phyloP scores from a whole-genome alignment of 768 basidiomycete genomes.

The Daedaleopsis sinensis region DNA sequence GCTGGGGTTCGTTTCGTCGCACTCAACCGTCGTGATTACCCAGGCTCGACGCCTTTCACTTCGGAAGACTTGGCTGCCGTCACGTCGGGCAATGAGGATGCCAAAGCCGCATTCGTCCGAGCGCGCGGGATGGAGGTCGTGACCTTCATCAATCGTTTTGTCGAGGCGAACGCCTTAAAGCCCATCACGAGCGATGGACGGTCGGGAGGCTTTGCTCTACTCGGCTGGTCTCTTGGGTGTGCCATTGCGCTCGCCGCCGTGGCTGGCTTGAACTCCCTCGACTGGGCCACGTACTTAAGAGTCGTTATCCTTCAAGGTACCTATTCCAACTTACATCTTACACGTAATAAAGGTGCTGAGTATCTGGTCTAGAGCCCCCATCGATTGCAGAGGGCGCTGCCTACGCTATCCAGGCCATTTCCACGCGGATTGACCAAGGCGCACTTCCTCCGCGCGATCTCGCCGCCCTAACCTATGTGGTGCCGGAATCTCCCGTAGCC shows the following conservation, averaged over 20 bases:
- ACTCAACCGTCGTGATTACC: conserved; percentile 28
- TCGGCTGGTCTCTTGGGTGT: not conserved
- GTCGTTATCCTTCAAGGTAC: not conserved
- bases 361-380: not conserved
- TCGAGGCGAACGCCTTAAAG: conserved; percentile 1
- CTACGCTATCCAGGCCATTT: not conserved
- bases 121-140: conserved; percentile 27
- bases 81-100: conserved; percentile 7
- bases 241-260: not conserved
- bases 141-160: conserved; percentile 2
- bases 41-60: conserved; percentile 20
- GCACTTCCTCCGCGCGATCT: not conserved
- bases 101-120: conserved; percentile 30
- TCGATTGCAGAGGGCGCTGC: not conserved
- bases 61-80: conserved; percentile 9
- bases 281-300: not conserved
- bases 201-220: not conserved
- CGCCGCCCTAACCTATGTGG: not conserved
- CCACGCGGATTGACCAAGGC: not conserved
- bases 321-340: too few relatives aligned
- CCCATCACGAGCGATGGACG: not conserved
- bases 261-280: not conserved
- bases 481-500: not conserved
- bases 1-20: conserved; percentile 19
- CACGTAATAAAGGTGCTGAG: too few relatives aligned